Evolutionary conservation across 345 rosid species (phyloP), one percentile per base, ranked within the genome.

Genomic region (Xanthoceras sorbifolium): DNA sequence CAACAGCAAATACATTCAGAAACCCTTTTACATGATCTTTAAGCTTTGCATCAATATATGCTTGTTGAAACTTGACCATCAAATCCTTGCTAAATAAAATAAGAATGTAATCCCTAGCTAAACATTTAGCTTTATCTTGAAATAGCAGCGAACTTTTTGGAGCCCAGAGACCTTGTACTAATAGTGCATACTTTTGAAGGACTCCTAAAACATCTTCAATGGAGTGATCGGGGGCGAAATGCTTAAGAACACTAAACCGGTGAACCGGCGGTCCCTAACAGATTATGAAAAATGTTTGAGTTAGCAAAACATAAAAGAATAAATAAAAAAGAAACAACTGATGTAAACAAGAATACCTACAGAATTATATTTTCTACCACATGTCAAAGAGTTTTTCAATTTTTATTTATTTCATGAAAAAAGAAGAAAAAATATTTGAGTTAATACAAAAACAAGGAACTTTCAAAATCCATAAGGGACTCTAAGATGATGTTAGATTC

Each of bases 131-230:
- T 23, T 73, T 73, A 28, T 74, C 81, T 74, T 80, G 75, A 25
- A 84, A 69, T 62, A 91, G 72, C 80, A 91, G 75, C n/a, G 57
- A 12, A 59, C 86, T 89, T 80, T 84, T 93, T 52, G 89, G 88
- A 71, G 82, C 86, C 99, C 99, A 96, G 28, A 90, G 85, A 67
- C 99, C 98, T 87, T 96, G 97, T 70, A 96, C 90, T 79, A 96
- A 81, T 38, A 67, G 76, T n/a, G 91, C 97, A 83, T 78, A 55
- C 48, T 82, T 64, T 77, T 89, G 87, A 77, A 93, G 93, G 72
- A 85, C 83, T 25, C n/a, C 71, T 69, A 92, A 60, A 66, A 90
- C 74, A 64, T 84, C 91, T 74, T 91, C 89, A 78, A 72, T 79
- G 2, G 92, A 72, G 73, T 76, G 77, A 65, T 86, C 89, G 1